phyloP scores from a whole-genome alignment of 345 rosid species.

The Orychophragmus violaceus region DNA sequence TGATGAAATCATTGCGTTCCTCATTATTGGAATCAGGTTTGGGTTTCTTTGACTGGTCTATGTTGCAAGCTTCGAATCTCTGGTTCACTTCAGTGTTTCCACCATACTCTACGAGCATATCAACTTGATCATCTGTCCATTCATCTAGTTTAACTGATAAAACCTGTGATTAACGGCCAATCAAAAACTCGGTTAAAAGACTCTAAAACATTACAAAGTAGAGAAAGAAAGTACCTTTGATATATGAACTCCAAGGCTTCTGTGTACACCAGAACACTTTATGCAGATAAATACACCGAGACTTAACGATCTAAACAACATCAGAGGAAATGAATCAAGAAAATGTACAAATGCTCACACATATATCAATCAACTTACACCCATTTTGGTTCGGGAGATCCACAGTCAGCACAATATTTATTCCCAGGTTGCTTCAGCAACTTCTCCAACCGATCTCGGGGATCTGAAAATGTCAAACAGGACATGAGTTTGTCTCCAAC shows the following conservation, averaged over 20 bases:
- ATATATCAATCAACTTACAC: slow-evolving; percentile 50
- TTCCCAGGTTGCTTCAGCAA: slow-evolving; percentile 51
- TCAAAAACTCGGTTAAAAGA: neutral
- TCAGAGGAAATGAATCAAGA: slow-evolving; percentile 15
- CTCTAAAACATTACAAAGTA: neutral
- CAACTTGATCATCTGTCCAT: slow-evolving; percentile 95
- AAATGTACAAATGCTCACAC: neutral
- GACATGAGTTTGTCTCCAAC: neutral
- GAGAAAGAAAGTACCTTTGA: slow-evolving; percentile 56
- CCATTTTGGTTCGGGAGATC: slow-evolving; percentile 93
- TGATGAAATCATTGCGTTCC: slow-evolving; percentile 76
- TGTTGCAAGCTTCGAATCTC: slow-evolving; percentile 72
- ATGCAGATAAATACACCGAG: slow-evolving; percentile 89
- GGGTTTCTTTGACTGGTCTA: slow-evolving; percentile 57
- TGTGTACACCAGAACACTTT: slow-evolving; percentile 95
- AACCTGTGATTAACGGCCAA: slow-evolving; percentile 43
- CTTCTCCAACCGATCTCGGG: slow-evolving; percentile 50
- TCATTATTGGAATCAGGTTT: slow-evolving; percentile 66
- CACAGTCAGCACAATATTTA: slow-evolving; percentile 84
- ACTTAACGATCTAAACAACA: slow-evolving; percentile 59
- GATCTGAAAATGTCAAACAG: slow-evolving; percentile 33
- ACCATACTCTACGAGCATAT: slow-evolving; percentile 49
- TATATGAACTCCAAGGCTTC: slow-evolving; percentile 98
- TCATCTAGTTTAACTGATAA: slow-evolving; percentile 86
- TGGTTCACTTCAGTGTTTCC: slow-evolving; percentile 65